A percentile compares a stretch with the other conserved stretches of the same genome.
Conservation (phyloP, 1,284 basidiomycete species). For the Apiotrichum sp. region DNA sequence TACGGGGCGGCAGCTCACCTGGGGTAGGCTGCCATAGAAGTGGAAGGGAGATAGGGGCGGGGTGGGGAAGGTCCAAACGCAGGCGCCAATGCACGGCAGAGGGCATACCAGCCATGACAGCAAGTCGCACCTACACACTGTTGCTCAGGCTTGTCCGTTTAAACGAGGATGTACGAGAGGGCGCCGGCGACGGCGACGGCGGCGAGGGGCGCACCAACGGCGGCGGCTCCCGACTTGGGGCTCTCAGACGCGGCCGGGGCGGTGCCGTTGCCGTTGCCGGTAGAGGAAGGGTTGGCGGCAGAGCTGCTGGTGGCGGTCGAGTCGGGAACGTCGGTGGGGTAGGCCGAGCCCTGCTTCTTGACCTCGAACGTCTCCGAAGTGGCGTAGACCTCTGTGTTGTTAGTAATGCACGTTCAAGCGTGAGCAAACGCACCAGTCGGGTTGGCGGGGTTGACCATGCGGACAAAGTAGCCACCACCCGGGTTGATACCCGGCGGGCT, state of each 20-base stretch:
- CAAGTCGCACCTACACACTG: not conserved
- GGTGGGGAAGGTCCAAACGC: not conserved
- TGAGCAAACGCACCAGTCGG: slow-evolving; percentile 49
- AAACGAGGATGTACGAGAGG: slow-evolving; percentile 9
- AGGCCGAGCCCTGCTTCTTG: slow-evolving; percentile 57
- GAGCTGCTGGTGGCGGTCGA: not conserved
- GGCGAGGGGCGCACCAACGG: not conserved
- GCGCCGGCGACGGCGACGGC: slow-evolving; percentile 9
- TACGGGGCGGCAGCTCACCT: not conserved
- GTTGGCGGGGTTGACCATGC: slow-evolving; percentile 58
- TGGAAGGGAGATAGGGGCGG: not conserved
- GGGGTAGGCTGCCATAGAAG: not conserved
- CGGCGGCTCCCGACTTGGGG: not conserved
- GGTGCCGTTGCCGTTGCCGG: not conserved
- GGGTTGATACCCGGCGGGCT: slow-evolving; percentile 1
- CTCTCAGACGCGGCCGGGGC: not conserved
- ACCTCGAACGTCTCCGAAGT: slow-evolving; percentile 60
- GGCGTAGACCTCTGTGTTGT: slow-evolving; percentile 55
- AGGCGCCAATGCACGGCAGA: not conserved
- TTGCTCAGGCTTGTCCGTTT: not conserved
- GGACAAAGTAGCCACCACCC: slow-evolving; percentile 53
- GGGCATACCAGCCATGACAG: not conserved
- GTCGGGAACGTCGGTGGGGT: slow-evolving; percentile 47
- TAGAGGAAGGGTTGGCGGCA: not conserved
- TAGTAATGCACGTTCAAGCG: not conserved